Evolutionary conservation across 495 filamentous ascomycete genomes (phyloP), one percentile per base, ranked within the genome.

Genomic region (Penicillium flavigenum): DNA sequence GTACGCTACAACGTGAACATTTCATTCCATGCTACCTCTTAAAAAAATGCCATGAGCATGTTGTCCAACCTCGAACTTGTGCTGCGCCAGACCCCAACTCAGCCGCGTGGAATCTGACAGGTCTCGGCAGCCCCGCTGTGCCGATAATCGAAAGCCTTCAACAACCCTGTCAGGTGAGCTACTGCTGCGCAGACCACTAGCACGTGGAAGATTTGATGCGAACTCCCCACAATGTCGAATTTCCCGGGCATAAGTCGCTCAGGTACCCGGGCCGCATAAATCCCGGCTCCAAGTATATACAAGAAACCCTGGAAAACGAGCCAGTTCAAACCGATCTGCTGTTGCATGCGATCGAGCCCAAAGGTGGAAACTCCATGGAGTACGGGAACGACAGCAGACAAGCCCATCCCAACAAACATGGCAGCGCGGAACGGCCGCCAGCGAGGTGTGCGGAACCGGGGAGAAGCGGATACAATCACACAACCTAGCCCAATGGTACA

Each of bases 321-420:
- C 90, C 90, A 97, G 44, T 74, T 79, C 27, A 98, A 83, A 3
- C 91, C 90, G 68, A 98, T 96, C 54, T 86, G 82, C 27, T 83
- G 73, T 29, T 86, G 77, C 65, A 90, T 78, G 52, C 77, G 74
- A 16, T 67, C 65, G 14, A 76, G 48, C 10, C 87, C 87, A 64
- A 88, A 89, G 12, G 88, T 64, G 19, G 60, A 53, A 34, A 94
- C 46, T 14, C 88, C 91, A 66, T 96, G 91, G 46, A 90, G 43
- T 19, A 90, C 83, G 1, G 94, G 94, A 51, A 96, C 78, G 19
- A 92, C 75, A 7, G 89, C 91, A 11, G 90, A 96, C 43, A 91
- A 74, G 10, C 94, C 94, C 75, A 98, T 88, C 26, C 81, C 83
- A 41, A 96, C 86, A 70, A 97, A 98, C 91, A 98, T 96, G 53